phyloP scores from a whole-genome alignment of 176 grass and related monocot genomes.

The Oryza meridionalis region DNA sequence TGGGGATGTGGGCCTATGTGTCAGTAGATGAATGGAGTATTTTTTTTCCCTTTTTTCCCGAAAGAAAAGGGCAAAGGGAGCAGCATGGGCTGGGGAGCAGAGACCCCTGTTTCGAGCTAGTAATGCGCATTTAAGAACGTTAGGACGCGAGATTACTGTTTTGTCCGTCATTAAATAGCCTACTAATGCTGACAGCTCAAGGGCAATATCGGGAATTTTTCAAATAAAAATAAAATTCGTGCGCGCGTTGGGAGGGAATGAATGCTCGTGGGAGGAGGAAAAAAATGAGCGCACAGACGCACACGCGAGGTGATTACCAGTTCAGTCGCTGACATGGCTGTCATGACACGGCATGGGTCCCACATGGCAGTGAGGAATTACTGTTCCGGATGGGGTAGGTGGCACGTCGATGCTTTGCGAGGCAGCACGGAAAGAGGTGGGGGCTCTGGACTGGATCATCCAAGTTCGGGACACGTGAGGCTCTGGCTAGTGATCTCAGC shows the following conservation, averaged over 20 bases:
- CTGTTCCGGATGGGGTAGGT: no score
- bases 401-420: neutral
- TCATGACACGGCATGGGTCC: neutral
- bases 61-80: neutral
- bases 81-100: slow-evolving; percentile 45
- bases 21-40: slow-evolving; percentile 15
- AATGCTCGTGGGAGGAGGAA: slow-evolving; percentile 23
- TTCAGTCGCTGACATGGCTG: slow-evolving; percentile 21
- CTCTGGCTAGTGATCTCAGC: neutral
- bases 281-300: neutral
- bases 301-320: neutral
- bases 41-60: neutral
- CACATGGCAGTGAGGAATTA: neutral
- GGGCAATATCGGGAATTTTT: neutral
- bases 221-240: neutral
- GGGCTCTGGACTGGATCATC: neutral
- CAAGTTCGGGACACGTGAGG: slow-evolving; percentile 41
- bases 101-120: slow-evolving; percentile 50
- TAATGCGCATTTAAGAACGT: slow-evolving; percentile 29
- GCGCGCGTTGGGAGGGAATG: slow-evolving; percentile 42
- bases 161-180: neutral
- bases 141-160: slow-evolving; percentile 25
- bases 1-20: slow-evolving; percentile 21
- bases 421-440: neutral
- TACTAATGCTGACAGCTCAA: rapidly evolving